These are phyloP conservation scores for Mycena olivaceomarginata DNA, from an alignment of 768 basidiomycete genomes.

Conservation along the genomic window DNA sequence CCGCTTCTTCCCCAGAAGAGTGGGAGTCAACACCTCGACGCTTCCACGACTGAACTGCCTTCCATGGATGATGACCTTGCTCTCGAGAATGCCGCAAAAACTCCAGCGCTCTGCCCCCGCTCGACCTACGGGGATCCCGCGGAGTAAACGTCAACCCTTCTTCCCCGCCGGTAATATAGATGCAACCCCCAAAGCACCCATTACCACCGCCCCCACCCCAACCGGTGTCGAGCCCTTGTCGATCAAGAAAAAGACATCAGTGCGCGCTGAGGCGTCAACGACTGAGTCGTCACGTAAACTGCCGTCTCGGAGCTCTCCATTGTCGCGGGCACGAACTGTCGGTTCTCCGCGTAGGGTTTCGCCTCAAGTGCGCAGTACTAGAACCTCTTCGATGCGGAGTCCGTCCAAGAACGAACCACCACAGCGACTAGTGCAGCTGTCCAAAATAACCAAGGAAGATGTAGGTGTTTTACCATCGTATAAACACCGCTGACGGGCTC, in stretches of 20 bases:
- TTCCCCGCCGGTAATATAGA: constrained; percentile 72
- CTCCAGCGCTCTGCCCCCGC: constrained; percentile 49
- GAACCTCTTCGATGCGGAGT: constrained; percentile 52
- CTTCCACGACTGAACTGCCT: constrained; percentile 58
- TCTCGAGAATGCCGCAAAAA: constrained; percentile 59
- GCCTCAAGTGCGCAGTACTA: constrained; percentile 69
- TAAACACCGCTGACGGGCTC: constrained; percentile 14
- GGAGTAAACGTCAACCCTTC: constrained; percentile 84
- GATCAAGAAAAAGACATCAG: constrained; percentile 89
- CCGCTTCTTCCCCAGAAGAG: constrained; percentile 70
- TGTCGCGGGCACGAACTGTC: constrained; percentile 66
- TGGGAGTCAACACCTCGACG: constrained; percentile 60
- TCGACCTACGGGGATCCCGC: constrained; percentile 73
- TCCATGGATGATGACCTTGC: constrained; percentile 68
- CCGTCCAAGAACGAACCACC: constrained; percentile 58
- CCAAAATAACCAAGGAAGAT: constrained; percentile 78
- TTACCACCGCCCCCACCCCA: constrained; percentile 57
- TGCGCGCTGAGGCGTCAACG: constrained; percentile 64
- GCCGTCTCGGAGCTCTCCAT: constrained; percentile 71
- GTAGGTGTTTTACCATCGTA: constrained; percentile 62
- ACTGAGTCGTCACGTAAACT: constrained; percentile 63
- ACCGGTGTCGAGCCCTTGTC: constrained; percentile 83
- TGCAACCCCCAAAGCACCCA: constrained; percentile 67
- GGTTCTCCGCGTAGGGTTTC: constrained; percentile 74
- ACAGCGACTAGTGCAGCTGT: constrained; percentile 68